Evolutionary conservation across 2,329 filamentous ascomycete species (phyloP).

Genomic region (Fusarium multiceps): DNA sequence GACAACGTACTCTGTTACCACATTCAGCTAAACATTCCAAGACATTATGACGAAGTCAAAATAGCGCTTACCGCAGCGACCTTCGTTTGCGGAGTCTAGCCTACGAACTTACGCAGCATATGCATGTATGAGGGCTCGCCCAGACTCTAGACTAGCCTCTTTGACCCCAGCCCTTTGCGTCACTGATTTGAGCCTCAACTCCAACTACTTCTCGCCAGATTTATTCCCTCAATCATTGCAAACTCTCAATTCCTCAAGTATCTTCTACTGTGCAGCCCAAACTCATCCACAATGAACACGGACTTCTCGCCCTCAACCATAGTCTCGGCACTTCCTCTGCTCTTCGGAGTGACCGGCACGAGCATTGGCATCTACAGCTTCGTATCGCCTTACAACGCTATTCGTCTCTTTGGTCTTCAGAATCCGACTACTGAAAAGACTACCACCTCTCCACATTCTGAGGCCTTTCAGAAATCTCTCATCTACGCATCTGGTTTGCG

Average conservation of each 20-base stretch:
- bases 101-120: constrained; percentile 11
- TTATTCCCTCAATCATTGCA: not conserved
- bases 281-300: not conserved
- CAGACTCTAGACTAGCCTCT: not conserved
- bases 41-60: not conserved
- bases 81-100: not conserved
- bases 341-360: constrained; percentile 20
- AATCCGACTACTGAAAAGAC: not conserved
- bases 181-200: constrained; percentile 6
- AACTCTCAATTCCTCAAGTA: too few relatives aligned
- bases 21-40: not conserved
- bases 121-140: constrained; percentile 16
- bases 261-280: not conserved
- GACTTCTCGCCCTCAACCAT: constrained; percentile 6
- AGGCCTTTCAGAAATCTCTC: constrained; percentile 23
- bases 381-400: constrained; percentile 19
- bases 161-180: constrained; percentile 8
- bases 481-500: constrained; percentile 25
- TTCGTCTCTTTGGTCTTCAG: constrained; percentile 20
- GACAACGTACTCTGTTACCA: not conserved
- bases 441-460: not conserved
- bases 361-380: constrained; percentile 36
- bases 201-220: not conserved
- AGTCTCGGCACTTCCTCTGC: constrained; percentile 16
- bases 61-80: not conserved